Percentiles rank a stretch among this genome's conserved stretches.
These are phyloP conservation scores for Prototheca wickerhamii DNA, from an alignment of 163 green algal genomes.

Conservation along the genomic window DNA sequence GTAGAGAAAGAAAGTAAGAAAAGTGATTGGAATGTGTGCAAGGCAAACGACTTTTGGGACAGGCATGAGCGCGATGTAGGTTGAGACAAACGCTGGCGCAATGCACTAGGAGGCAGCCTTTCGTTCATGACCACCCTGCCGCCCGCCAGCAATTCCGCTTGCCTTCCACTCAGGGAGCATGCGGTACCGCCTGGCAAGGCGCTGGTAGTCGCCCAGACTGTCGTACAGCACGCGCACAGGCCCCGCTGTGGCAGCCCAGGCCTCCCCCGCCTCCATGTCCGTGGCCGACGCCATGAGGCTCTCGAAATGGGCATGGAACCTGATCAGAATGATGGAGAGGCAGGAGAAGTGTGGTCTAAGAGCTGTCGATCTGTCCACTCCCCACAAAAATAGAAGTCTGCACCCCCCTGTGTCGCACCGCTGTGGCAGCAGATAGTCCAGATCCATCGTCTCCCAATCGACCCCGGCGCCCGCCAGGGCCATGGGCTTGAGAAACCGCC, in stretches of 20 bases:
- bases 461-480: constrained; percentile 29
- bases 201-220: constrained; percentile 38
- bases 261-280: background rate
- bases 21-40: background rate
- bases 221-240: constrained; percentile 30
- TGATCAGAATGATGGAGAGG: background rate
- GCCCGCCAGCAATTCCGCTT: background rate
- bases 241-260: constrained; percentile 10
- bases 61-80: too few relatives aligned
- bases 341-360: background rate
- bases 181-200: constrained; percentile 15
- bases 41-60: too few relatives aligned
- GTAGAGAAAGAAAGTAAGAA: background rate
- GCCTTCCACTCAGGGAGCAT: constrained; percentile 55
- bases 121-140: too few relatives aligned
- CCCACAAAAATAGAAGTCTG: background rate
- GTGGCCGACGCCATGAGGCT: constrained; percentile 15
- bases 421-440: constrained; percentile 36
- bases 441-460: constrained; percentile 32
- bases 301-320: constrained; percentile 26
- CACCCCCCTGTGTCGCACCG: background rate
- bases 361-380: background rate
- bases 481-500: constrained; percentile 46
- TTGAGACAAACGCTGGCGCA: too few relatives aligned
- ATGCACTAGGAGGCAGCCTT: too few relatives aligned